Evolutionary conservation across 768 basidiomycete species (phyloP), one percentile per base, ranked within the genome.

Genomic region (Hypsizygus marmoreus): DNA sequence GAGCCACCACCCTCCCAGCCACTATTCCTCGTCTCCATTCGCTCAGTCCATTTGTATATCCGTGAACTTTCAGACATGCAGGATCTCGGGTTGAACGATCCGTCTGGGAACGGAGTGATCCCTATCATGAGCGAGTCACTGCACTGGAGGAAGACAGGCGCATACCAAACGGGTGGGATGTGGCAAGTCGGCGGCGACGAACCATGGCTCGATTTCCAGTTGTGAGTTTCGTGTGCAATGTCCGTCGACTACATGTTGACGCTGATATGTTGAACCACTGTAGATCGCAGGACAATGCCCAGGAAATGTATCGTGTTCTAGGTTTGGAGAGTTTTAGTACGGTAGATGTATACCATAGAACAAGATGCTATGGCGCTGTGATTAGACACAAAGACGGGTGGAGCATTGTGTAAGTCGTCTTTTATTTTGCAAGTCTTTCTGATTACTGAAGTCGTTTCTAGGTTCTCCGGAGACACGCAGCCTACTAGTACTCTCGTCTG

Each of bases 381-480:
- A 65, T 95, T 35, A 74, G 75, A 34, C 86, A 90, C 60, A 42
- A 54, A 14, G 82, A 87, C 38, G 89, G 82, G 3, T 92, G 88
- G 88, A 86, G 85, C 57, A 68, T 90, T 14, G 81, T 77, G 88
- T 91, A 59, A 48, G 86, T 74, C 11, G 6, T 24, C 60, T 60
- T 25, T 64, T 68, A 2, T 74, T 68, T 72, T 74, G 72, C 51
- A 61, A 70, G 23, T 68, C 67, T 66, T 70, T 55, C 39, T n/a
- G 2, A 23, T 28, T 25, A 36, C 4, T 11, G 31, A 24, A 26
- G 42, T 34, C 38, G 43, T 26, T n/a, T 33, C 29, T 26, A 95
- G 94, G 16, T 98, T 89, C 60, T 97, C 95, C 3, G 95, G 86
- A 4, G 95, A 98, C 62, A 97, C 95, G 1, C 74, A 78, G 60